Conservation (phyloP, 2,329 filamentous ascomycete species). For the Fusarium haematococcum region DNA sequence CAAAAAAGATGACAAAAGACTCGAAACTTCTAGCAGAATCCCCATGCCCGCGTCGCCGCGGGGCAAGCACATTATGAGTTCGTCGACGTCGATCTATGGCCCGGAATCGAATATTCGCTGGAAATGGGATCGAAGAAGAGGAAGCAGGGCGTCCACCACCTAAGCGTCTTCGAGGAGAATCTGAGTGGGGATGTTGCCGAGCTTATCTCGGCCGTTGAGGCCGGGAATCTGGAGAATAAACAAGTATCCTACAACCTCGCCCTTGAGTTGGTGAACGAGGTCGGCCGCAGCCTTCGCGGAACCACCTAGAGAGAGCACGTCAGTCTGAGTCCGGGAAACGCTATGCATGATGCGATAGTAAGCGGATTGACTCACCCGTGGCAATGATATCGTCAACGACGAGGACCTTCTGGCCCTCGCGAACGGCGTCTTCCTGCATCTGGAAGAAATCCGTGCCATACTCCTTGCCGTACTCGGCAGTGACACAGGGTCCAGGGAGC, state of each 20-base stretch:
- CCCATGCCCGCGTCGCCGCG: constrained; percentile 22
- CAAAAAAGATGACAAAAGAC: constrained; percentile 29
- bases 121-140: constrained; percentile 28
- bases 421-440: constrained; percentile 89
- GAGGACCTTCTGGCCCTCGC: constrained; percentile 87
- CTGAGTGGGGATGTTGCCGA: constrained; percentile 80
- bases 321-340: constrained; percentile 17
- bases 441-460: constrained; percentile 96
- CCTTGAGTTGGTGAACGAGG: constrained; percentile 87
- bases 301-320: constrained; percentile 71
- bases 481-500: constrained; percentile 88
- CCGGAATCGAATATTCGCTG: constrained; percentile 26
- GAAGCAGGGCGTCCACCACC: constrained; percentile 15
- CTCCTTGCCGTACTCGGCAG: constrained; percentile 91
- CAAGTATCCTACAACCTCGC: constrained; percentile 86
- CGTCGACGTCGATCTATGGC: constrained; percentile 26
- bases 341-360: constrained; percentile 15
- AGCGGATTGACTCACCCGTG: constrained; percentile 75
- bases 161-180: constrained; percentile 76
- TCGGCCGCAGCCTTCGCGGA: constrained; percentile 89
- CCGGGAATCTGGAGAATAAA: constrained; percentile 97
- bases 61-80: constrained; percentile 23
- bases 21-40: constrained; percentile 31
- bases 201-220: constrained; percentile 90
- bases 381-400: constrained; percentile 99